phyloP scores from a whole-genome alignment of 1,284 basidiomycete genomes.

The Ustilago shanxiensis region DNA sequence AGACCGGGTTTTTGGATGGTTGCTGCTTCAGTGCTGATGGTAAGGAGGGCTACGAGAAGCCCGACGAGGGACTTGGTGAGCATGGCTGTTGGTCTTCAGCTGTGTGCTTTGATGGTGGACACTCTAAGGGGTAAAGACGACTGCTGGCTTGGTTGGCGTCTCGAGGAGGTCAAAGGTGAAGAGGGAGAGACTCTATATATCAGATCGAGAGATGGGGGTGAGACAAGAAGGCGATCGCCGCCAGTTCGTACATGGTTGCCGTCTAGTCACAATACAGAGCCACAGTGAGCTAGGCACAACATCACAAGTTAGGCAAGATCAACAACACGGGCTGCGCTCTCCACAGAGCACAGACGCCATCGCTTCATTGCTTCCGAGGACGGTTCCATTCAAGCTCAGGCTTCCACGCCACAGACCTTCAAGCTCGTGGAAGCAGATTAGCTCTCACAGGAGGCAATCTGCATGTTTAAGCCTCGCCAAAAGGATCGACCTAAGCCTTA shows the following conservation, averaged over 20 bases:
- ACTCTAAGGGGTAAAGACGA: background rate
- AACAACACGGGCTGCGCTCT: background rate
- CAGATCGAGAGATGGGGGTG: background rate
- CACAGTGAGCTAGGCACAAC: too few relatives aligned
- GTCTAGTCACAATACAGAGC: too few relatives aligned
- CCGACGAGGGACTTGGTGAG: slow-evolving; percentile 20
- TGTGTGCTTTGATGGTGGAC: background rate
- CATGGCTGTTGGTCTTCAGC: slow-evolving; percentile 17
- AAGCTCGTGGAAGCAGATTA: background rate
- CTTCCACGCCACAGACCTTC: background rate
- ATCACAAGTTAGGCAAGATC: too few relatives aligned
- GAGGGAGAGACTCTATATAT: background rate
- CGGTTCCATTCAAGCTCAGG: background rate
- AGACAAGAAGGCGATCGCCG: background rate
- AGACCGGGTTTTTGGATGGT: slow-evolving; percentile 43
- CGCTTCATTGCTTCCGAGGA: background rate
- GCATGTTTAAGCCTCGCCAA: slow-evolving; percentile 3
- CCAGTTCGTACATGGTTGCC: background rate
- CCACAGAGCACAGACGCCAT: background rate
- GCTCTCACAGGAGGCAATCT: background rate
- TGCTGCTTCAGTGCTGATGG: slow-evolving; percentile 10
- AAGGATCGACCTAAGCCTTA: slow-evolving; percentile 4
- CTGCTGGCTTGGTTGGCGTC: too few relatives aligned
- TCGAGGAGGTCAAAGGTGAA: background rate
- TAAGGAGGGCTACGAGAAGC: slow-evolving; percentile 24